These are phyloP conservation scores for Drechslerella dactyloides DNA, from an alignment of 2,329 filamentous ascomycete genomes.

Conservation along the genomic window DNA sequence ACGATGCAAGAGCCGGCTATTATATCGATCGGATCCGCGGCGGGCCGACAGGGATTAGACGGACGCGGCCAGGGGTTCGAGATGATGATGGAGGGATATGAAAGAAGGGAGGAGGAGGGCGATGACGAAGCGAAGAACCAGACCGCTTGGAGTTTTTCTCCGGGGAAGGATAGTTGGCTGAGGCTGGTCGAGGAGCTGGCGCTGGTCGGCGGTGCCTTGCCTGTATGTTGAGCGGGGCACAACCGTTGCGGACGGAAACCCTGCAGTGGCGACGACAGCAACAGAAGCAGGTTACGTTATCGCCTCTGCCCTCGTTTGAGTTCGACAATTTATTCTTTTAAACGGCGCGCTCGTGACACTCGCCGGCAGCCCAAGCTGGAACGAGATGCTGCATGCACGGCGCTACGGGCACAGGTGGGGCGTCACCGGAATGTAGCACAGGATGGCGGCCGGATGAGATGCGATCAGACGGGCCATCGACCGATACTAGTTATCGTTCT, in stretches of 20 bases:
- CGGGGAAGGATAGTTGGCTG: neutral
- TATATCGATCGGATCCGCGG: neutral
- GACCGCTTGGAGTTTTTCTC: neutral
- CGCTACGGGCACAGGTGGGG: slow-evolving; percentile 11
- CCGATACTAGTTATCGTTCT: neutral
- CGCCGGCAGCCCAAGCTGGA: slow-evolving; percentile 28
- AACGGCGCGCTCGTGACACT: slow-evolving; percentile 30
- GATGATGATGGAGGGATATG: neutral
- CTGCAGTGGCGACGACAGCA: neutral
- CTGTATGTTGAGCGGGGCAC: slow-evolving; percentile 1
- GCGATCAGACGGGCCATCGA: slow-evolving; percentile 14
- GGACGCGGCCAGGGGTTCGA: neutral
- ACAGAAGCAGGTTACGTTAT: neutral
- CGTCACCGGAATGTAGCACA: slow-evolving; percentile 42
- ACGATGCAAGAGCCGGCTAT: neutral
- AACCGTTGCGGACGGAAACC: neutral
- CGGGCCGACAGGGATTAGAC: neutral
- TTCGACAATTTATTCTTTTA: neutral
- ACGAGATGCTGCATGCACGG: slow-evolving; percentile 28
- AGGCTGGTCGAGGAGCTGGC: slow-evolving; percentile 3
- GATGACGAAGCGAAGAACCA: neutral
- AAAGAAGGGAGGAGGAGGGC: neutral
- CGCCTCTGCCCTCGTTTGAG: neutral
- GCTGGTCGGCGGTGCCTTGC: slow-evolving; percentile 6
- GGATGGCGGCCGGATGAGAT: slow-evolving; percentile 27